Conservation (phyloP, 768 basidiomycete genomes). For the Infundibulicybe gibba region DNA sequence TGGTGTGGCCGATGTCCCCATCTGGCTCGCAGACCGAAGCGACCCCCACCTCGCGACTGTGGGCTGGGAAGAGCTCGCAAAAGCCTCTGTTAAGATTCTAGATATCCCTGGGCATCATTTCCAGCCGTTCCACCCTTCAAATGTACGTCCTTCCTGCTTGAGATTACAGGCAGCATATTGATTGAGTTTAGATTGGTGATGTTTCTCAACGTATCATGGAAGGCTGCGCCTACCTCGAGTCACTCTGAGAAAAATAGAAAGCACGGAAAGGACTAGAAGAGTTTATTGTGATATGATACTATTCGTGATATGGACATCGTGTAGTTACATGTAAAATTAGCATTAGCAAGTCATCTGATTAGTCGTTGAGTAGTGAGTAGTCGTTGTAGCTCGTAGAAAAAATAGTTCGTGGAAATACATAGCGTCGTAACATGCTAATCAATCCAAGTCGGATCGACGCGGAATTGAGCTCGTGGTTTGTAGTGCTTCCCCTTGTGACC, state of each 20-base stretch:
- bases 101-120: slow-evolving; percentile 72
- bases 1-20: slow-evolving; percentile 32
- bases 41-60: slow-evolving; percentile 23
- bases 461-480: slow-evolving; percentile 16
- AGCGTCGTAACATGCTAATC: too few species aligned
- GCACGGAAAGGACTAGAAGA: too few species aligned
- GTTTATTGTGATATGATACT: too few species aligned
- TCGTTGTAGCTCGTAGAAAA: too few species aligned
- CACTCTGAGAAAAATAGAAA: too few species aligned
- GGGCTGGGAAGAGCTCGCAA: slow-evolving; percentile 47
- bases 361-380: too few species aligned
- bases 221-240: slow-evolving; percentile 17
- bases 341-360: too few species aligned
- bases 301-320: too few species aligned
- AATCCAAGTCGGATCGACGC: not conserved
- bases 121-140: slow-evolving; percentile 42
- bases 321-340: too few species aligned
- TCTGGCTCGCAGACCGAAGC: slow-evolving; percentile 50
- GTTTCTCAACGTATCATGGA: slow-evolving; percentile 27
- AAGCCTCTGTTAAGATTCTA: slow-evolving; percentile 32
- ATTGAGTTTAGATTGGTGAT: slow-evolving; percentile 19
- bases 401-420: too few species aligned
- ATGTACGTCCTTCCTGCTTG: slow-evolving; percentile 33
- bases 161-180: not conserved
- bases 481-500: slow-evolving; percentile 27